Evolutionary conservation across 129 eudicot species (phyloP).

Genomic region (Centrapalus pauciflorus): DNA sequence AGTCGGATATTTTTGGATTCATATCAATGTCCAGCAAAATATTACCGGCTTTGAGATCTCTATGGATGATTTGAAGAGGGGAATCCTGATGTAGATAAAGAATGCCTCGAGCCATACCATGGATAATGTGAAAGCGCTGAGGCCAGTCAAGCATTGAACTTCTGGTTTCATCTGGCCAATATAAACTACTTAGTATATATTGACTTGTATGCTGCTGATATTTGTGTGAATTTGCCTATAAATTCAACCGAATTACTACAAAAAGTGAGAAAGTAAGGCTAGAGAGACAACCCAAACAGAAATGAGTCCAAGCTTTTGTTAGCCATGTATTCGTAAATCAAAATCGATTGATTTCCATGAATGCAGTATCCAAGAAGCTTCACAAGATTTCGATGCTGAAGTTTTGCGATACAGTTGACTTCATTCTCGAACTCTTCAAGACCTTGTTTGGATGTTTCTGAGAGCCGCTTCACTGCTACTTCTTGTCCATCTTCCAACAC

Average conservation of each 20-base stretch:
- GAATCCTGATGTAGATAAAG: background rate
- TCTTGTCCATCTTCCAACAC: background rate
- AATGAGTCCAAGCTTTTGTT: too few relatives aligned
- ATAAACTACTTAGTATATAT: background rate
- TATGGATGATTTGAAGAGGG: conserved; percentile 3
- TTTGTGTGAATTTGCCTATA: background rate
- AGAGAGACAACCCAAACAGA: background rate
- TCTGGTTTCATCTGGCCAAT: background rate
- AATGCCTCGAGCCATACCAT: background rate
- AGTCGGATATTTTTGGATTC: conserved; percentile 9
- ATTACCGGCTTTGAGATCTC: conserved; percentile 14
- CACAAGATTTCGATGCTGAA: conserved; percentile 19
- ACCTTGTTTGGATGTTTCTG: background rate
- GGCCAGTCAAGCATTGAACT: background rate
- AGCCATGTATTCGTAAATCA: background rate
- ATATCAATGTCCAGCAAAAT: background rate
- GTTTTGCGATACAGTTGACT: background rate
- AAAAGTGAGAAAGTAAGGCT: background rate
- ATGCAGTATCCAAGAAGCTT: conserved; percentile 9
- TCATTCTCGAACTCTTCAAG: background rate
- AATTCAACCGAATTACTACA: too few relatives aligned
- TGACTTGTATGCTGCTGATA: background rate
- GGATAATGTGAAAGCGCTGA: background rate
- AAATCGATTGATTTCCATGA: background rate
- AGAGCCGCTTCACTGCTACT: background rate